Percentiles rank a stretch among this genome's conserved stretches.
phyloP scores from a whole-genome alignment of 495 filamentous ascomycete species.

The Penicillium goetzii region DNA sequence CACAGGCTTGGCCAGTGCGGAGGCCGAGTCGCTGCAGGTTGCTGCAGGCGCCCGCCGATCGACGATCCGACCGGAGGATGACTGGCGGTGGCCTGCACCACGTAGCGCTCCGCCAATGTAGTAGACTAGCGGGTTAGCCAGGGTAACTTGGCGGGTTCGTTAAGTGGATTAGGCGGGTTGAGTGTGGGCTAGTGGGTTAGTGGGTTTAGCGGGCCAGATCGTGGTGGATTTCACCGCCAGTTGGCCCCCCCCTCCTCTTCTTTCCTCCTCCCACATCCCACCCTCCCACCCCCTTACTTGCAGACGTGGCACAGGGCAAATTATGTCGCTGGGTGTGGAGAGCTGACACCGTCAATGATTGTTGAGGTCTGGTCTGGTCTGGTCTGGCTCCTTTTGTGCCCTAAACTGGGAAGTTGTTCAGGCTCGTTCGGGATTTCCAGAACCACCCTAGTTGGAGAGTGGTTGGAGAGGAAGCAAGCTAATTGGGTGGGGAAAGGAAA shows the following conservation, averaged over 20 bases:
- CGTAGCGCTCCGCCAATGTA: constrained; percentile 26
- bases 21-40: constrained; percentile 7
- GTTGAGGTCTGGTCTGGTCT: neutral
- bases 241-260: constrained; percentile 23
- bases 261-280: too few relatives aligned
- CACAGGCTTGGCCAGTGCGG: constrained; percentile 8
- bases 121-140: neutral
- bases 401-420: neutral
- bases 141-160: neutral
- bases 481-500: neutral
- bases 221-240: constrained; percentile 39
- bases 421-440: neutral
- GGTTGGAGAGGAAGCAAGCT: neutral
- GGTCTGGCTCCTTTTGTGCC: neutral
- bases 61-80: constrained; percentile 37
- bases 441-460: neutral
- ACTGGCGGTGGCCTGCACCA: constrained; percentile 36
- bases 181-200: neutral
- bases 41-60: constrained; percentile 36
- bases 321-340: neutral
- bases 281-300: constrained; percentile 18
- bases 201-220: constrained; percentile 24
- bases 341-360: neutral
- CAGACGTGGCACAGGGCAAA: constrained; percentile 22
- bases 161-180: neutral